Evolutionary conservation across 2,329 filamentous ascomycete species (phyloP), one percentile per base, ranked within the genome.

Genomic region (Sordariomycetes sp.): DNA sequence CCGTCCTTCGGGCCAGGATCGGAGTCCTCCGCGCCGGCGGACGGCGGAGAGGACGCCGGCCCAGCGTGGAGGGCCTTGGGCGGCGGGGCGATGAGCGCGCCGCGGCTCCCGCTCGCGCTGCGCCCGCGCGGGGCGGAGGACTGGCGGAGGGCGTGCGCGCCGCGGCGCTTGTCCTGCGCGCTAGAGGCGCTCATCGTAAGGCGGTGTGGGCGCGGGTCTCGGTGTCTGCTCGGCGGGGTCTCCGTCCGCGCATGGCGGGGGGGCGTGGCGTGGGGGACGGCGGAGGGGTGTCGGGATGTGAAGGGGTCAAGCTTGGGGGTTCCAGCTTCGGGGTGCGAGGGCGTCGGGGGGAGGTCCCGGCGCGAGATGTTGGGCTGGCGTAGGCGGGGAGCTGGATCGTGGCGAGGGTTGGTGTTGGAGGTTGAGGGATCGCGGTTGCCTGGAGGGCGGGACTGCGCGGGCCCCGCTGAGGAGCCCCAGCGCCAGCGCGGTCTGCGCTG

Each of bases 181-280:
- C 52, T 54, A 35, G 57, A 50, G 55, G 55, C 60, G 24, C 24
- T 61, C 66, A 34, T 67, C 67, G 53, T 58, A 32, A 58, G 22
- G 50, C 53, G 51, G 52, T 56, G 61, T 25, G 39, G 15, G 15
- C 39, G 39, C 20, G 20, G 10, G 64, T 48, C 39, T 48, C 15
- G 39, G 24, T 22, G 22, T 50, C 54, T 56, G 42, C 50, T 35
- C 15, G 20, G 45, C 45, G 45, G 45, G n/a, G 45, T n/a, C 45
- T 12, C 10, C n/a, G n/a, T 22, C 45, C 10, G 20, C 20, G 39
- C 39, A 50, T 50, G n/a, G 45, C 45, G 45, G n/a, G 45, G 45
- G 3, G 20, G 45, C 6, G 45, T n/a, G n/a, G 45, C 20, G 36
- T 4, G 36, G n/a, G 45, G 45, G 45, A 24, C 10, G 7, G 45